These are phyloP conservation scores for Penicillium samsonianum DNA, from an alignment of 495 filamentous ascomycete genomes.

Conservation along the genomic window DNA sequence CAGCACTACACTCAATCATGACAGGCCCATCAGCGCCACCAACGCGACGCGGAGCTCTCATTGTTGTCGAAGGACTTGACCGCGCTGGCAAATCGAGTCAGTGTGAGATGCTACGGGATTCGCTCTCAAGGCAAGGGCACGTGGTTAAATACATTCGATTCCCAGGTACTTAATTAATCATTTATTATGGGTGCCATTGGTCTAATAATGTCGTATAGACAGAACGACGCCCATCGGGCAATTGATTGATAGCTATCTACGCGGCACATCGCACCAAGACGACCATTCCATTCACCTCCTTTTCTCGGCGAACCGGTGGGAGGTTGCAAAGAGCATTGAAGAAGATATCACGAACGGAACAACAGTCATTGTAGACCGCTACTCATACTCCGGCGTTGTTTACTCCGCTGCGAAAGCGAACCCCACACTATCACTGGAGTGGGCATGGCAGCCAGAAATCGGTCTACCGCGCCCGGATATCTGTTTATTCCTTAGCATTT, in stretches of 20 bases:
- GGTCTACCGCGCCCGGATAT: constrained; percentile 87
- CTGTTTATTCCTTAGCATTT: constrained; percentile 82
- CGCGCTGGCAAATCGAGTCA: constrained; percentile 96
- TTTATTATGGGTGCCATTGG: background rate
- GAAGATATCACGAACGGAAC: constrained; percentile 61
- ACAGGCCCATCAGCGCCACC: constrained; percentile 12
- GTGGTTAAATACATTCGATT: constrained; percentile 78
- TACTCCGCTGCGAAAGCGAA: constrained; percentile 93
- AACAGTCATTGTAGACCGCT: constrained; percentile 85
- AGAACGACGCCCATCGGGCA: constrained; percentile 85
- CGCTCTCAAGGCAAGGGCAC: constrained; percentile 60
- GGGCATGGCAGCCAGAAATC: constrained; percentile 81
- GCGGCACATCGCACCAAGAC: constrained; percentile 69
- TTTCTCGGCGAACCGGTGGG: constrained; percentile 97
- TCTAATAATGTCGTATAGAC: constrained; percentile 53
- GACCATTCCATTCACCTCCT: constrained; percentile 94
- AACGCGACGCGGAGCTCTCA: constrained; percentile 66
- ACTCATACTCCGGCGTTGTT: constrained; percentile 90
- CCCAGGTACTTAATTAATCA: constrained; percentile 62
- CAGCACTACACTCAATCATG: constrained; percentile 17
- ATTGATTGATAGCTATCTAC: constrained; percentile 87
- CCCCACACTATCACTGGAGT: constrained; percentile 65
- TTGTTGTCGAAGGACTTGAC: constrained; percentile 93
- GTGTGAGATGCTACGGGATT: constrained; percentile 68
- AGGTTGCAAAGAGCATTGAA: constrained; percentile 68